These are phyloP conservation scores for Cornus florida DNA, from an alignment of 148 eudicot genomes.

Conservation along the genomic window DNA sequence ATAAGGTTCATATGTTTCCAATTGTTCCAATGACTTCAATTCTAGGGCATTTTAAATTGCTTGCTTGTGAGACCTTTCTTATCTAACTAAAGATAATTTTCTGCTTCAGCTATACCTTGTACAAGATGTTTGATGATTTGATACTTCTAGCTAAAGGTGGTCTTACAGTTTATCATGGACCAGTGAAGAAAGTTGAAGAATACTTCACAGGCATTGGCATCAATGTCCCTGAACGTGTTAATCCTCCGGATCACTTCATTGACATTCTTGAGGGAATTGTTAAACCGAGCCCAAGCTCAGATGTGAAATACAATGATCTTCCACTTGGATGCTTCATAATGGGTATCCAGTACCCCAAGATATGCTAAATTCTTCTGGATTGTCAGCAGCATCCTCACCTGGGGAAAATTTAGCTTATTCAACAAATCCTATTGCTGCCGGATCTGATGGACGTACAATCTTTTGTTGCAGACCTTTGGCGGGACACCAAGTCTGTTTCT, in stretches of 20 bases:
- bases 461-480: slow-evolving; percentile 77
- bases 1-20: background rate
- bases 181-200: slow-evolving; percentile 82
- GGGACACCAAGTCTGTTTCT: slow-evolving; percentile 52
- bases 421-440: slow-evolving; percentile 22
- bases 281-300: slow-evolving; percentile 51
- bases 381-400: slow-evolving; percentile 32
- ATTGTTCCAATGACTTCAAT: slow-evolving; percentile 4
- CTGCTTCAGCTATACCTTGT: slow-evolving; percentile 75
- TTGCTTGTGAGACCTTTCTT: background rate
- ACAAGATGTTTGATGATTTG: slow-evolving; percentile 87
- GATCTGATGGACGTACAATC: slow-evolving; percentile 41
- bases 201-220: slow-evolving; percentile 82
- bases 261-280: slow-evolving; percentile 88
- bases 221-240: slow-evolving; percentile 82
- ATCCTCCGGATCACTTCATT: slow-evolving; percentile 89
- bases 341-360: slow-evolving; percentile 76
- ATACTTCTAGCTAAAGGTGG: slow-evolving; percentile 97
- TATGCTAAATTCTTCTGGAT: slow-evolving; percentile 50
- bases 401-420: slow-evolving; percentile 35
- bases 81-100: slow-evolving; percentile 4
- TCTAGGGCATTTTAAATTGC: background rate
- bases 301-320: slow-evolving; percentile 59
- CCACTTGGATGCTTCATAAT: slow-evolving; percentile 93
- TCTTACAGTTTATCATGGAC: slow-evolving; percentile 77